These are phyloP conservation scores for Aphanoascus verrucosus DNA, from an alignment of 2,329 filamentous ascomycete genomes.

Conservation along the genomic window DNA sequence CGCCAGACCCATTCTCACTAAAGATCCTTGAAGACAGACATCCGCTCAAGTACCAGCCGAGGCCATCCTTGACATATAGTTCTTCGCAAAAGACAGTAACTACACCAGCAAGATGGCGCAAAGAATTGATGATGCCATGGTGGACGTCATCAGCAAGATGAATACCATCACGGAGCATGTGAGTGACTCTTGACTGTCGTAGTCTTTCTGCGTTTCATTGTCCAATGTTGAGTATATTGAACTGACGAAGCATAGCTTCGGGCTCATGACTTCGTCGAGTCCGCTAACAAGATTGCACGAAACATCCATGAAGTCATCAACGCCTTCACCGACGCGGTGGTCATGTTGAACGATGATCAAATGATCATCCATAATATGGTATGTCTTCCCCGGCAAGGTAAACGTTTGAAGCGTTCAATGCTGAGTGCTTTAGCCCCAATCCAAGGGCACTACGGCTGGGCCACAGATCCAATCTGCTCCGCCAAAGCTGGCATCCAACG, in stretches of 20 bases:
- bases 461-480: background rate
- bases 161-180: conserved; percentile 23
- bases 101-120: conserved; percentile 14
- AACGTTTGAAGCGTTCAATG: background rate
- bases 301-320: conserved; percentile 26
- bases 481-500: background rate
- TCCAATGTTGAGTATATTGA: background rate
- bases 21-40: background rate
- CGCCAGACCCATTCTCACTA: background rate
- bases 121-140: conserved; percentile 24
- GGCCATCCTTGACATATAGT: background rate
- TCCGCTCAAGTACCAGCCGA: background rate
- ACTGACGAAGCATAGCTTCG: conserved; percentile 5
- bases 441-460: background rate
- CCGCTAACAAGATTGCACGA: conserved; percentile 29
- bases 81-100: background rate
- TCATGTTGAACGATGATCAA: conserved; percentile 18
- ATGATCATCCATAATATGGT: conserved; percentile 18
- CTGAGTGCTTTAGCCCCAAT: background rate
- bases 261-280: conserved; percentile 12
- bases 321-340: conserved; percentile 25
- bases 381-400: conserved; percentile 1
- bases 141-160: conserved; percentile 23
- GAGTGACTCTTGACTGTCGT: conserved; percentile 7
- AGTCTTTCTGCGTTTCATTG: background rate